phyloP scores from a whole-genome alignment of 2,329 filamentous ascomycete species.

The Taxawa tesnikishii region DNA sequence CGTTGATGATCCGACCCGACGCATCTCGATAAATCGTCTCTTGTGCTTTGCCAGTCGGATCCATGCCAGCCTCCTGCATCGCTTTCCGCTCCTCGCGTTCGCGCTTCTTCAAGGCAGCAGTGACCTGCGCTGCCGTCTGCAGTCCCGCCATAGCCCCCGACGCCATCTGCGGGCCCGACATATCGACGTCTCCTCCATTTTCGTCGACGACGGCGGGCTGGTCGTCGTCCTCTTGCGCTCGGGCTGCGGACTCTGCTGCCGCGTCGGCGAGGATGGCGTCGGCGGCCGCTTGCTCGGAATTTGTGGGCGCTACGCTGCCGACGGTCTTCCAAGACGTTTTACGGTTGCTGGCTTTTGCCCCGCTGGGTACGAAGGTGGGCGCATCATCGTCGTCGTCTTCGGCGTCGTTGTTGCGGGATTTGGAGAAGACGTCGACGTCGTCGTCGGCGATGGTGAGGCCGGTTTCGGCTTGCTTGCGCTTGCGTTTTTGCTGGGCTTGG shows the following conservation, averaged over 20 bases:
- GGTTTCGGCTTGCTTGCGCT: conserved; percentile 31
- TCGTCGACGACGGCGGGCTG: conserved; percentile 40
- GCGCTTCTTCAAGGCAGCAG: conserved; percentile 43
- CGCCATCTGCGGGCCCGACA: conserved; percentile 56
- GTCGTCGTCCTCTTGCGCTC: conserved; percentile 20
- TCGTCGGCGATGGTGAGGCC: conserved; percentile 39
- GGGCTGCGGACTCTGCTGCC: conserved; percentile 16
- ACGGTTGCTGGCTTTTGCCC: conserved; percentile 56
- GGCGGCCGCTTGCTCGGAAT: conserved; percentile 51
- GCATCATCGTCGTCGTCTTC: conserved; percentile 46
- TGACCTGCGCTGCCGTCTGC: conserved; percentile 69
- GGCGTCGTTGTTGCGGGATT: conserved; percentile 25
- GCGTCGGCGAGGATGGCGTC: conserved; percentile 24
- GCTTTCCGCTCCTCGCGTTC: conserved; percentile 49
- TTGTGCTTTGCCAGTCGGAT: conserved; percentile 37
- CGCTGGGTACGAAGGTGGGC: conserved; percentile 26
- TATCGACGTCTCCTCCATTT: conserved; percentile 34
- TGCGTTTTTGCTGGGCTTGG: conserved; percentile 42
- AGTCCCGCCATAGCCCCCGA: conserved; percentile 79
- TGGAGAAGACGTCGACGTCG: conserved; percentile 41
- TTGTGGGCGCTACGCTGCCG: conserved; percentile 37
- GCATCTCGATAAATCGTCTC: conserved; percentile 95
- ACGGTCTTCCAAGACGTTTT: conserved; percentile 76
- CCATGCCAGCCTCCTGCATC: conserved; percentile 32
- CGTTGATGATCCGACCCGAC: conserved; percentile 84